A percentile compares a stretch with the other conserved stretches of the same genome.
These are phyloP conservation scores for Candida methanosorbosa DNA, from an alignment of 805 yeast species.

Conservation along the genomic window DNA sequence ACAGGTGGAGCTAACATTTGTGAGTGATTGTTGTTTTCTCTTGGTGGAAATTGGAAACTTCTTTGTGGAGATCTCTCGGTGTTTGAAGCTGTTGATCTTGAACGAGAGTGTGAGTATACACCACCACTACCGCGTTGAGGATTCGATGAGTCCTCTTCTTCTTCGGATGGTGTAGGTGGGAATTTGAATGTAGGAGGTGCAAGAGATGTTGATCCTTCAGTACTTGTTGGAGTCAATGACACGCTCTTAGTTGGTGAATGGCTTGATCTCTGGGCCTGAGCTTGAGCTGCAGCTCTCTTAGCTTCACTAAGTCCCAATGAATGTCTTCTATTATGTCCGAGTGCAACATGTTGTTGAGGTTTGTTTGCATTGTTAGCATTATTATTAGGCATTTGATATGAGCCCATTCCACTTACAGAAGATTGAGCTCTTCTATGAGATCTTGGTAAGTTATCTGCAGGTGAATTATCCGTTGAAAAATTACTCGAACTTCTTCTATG, in stretches of 20 bases:
- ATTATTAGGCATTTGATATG: not conserved
- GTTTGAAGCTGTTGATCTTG: conserved; percentile 23
- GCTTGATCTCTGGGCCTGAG: conserved; percentile 57
- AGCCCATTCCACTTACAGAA: not conserved
- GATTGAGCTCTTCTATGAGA: conserved; percentile 43
- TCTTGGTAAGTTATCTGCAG: conserved; percentile 9
- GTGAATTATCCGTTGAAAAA: conserved; percentile 6
- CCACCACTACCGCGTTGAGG: conserved; percentile 3
- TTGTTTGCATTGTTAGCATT: conserved; percentile 5
- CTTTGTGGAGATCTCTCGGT: conserved; percentile 35
- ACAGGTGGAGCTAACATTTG: conserved; percentile 40
- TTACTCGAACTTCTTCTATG: conserved; percentile 23
- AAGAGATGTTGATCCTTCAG: conserved; percentile 6
- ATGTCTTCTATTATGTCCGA: conserved; percentile 86
- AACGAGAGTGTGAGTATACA: conserved; percentile 13
- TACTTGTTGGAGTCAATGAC: conserved; percentile 5
- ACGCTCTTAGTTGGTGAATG: conserved; percentile 24
- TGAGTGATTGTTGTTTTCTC: conserved; percentile 10
- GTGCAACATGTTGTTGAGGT: conserved; percentile 22
- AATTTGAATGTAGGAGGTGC: conserved; percentile 39
- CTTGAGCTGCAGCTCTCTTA: conserved; percentile 91
- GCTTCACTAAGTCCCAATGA: conserved; percentile 90
- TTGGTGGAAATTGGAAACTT: conserved; percentile 60
- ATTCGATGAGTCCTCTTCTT: conserved; percentile 5
- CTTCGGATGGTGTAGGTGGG: conserved; percentile 31